Percentiles rank a stretch among this genome's conserved stretches.
phyloP scores from a whole-genome alignment of 257 asterid species.

The Nicotiana obtusifolia region DNA sequence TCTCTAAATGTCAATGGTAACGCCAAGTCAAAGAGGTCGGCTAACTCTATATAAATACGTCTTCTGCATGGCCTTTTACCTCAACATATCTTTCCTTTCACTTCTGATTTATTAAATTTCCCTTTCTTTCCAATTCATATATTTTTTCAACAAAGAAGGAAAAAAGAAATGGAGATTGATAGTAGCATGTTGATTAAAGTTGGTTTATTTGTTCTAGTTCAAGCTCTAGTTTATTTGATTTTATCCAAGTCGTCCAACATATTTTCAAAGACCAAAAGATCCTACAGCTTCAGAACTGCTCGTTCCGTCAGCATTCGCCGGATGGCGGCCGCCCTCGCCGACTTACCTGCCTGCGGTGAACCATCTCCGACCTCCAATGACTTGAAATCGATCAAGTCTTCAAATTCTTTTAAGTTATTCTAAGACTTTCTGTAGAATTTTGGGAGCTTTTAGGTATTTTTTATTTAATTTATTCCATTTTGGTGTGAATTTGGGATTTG shows the following conservation, averaged over 20 bases:
- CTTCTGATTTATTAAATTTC: too few species aligned
- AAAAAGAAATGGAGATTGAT: slow-evolving; percentile 19
- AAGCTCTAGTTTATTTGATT: slow-evolving; percentile 47
- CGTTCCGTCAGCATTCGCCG: slow-evolving; percentile 59
- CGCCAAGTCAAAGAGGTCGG: slow-evolving; percentile 6
- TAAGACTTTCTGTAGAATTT: too few species aligned
- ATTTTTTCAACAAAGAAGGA: too few species aligned
- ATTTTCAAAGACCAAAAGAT: slow-evolving; percentile 37
- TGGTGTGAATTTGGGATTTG: background rate
- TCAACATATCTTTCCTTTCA: too few species aligned
- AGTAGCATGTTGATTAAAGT: slow-evolving; percentile 36
- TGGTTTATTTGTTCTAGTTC: slow-evolving; percentile 39
- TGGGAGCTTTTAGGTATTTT: background rate
- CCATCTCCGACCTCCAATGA: slow-evolving; percentile 23
- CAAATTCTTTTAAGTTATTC: too few species aligned
- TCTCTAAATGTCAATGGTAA: too few species aligned
- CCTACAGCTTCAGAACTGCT: slow-evolving; percentile 35
- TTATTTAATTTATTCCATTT: too few species aligned
- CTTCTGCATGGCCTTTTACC: too few species aligned
- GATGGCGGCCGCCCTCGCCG: slow-evolving; percentile 54
- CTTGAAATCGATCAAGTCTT: background rate
- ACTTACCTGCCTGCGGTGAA: slow-evolving; percentile 52
- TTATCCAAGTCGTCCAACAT: slow-evolving; percentile 45
- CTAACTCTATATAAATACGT: background rate
- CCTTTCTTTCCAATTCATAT: too few species aligned